Percentiles rank a stretch among this genome's conserved stretches.
Evolutionary conservation across 2,329 filamentous ascomycete species (phyloP).

Genomic region (Talaromyces sp.): DNA sequence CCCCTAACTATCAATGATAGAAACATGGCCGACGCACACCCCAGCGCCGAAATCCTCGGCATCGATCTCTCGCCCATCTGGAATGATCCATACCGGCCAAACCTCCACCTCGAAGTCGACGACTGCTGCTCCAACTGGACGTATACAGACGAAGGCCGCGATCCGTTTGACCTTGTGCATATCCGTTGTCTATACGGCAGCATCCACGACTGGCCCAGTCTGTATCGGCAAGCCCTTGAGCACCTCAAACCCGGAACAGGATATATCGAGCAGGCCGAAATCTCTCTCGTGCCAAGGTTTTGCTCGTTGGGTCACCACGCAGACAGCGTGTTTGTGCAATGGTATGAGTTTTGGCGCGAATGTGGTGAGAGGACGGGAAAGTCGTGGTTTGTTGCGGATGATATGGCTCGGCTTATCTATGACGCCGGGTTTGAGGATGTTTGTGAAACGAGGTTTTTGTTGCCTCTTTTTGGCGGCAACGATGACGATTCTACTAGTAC

Average conservation of each 20-base stretch:
- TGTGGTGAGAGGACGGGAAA: slow-evolving; percentile 25
- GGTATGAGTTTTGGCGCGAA: slow-evolving; percentile 14
- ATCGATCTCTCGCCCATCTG: slow-evolving; percentile 33
- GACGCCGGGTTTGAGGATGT: slow-evolving; percentile 23
- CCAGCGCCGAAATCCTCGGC: slow-evolving; percentile 28
- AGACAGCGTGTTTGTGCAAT: slow-evolving; percentile 24
- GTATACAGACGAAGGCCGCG: slow-evolving; percentile 20
- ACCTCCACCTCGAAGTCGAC: slow-evolving; percentile 28
- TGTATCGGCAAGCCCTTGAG: slow-evolving; percentile 30
- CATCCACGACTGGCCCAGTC: slow-evolving; percentile 27
- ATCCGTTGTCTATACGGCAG: slow-evolving; percentile 33
- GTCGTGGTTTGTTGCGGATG: slow-evolving; percentile 16
- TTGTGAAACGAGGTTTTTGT: slow-evolving; percentile 20
- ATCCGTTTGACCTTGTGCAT: slow-evolving; percentile 40
- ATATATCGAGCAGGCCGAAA: slow-evolving; percentile 37
- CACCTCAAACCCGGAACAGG: slow-evolving; percentile 30
- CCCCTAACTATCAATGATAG: neutral
- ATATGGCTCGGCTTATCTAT: slow-evolving; percentile 22
- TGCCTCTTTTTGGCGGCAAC: slow-evolving; percentile 13
- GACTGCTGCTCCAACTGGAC: slow-evolving; percentile 32
- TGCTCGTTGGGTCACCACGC: slow-evolving; percentile 6
- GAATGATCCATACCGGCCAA: slow-evolving; percentile 18
- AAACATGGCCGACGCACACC: slow-evolving; percentile 24
- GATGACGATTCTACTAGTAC: neutral
- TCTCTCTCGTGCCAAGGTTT: slow-evolving; percentile 30